Conservation (phyloP, 2,329 filamentous ascomycete genomes). For the Dothidotthia symphoricarpi region DNA sequence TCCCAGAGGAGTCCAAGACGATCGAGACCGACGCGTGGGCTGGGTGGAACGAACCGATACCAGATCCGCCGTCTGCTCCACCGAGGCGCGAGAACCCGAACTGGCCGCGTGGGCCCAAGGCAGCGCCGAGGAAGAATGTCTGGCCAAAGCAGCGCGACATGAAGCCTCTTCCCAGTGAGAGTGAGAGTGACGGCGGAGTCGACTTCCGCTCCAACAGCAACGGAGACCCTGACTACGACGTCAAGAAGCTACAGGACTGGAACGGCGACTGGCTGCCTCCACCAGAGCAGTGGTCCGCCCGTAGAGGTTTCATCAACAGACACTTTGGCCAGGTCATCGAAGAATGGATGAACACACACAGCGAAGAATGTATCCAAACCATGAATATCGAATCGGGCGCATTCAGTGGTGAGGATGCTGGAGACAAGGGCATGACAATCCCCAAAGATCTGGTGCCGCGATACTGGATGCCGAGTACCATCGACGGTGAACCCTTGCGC, state of each 20-base stretch:
- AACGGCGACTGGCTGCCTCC: constrained; percentile 48
- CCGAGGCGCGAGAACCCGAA: constrained; percentile 14
- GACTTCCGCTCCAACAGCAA: constrained; percentile 26
- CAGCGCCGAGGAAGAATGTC: constrained; percentile 8
- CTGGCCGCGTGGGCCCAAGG: constrained; percentile 9
- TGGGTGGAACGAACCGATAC: constrained; percentile 12
- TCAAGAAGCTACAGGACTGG: constrained; percentile 45
- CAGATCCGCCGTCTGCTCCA: not conserved
- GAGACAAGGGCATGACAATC: constrained; percentile 1
- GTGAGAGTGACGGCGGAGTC: constrained; percentile 24
- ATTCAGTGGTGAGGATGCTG: constrained; percentile 2
- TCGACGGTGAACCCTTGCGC: constrained; percentile 25
- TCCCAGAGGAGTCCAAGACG: not conserved
- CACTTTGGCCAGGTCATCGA: constrained; percentile 37
- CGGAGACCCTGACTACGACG: constrained; percentile 35
- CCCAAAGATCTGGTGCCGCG: constrained; percentile 29
- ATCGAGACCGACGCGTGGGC: not conserved
- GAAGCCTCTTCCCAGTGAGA: constrained; percentile 14
- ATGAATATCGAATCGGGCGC: constrained; percentile 8
- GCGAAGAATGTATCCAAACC: constrained; percentile 6
- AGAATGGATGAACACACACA: constrained; percentile 28
- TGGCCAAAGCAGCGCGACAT: constrained; percentile 36
- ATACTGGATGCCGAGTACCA: constrained; percentile 27
- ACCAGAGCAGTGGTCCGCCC: constrained; percentile 48
- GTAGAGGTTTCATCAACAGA: constrained; percentile 30